phyloP scores from a whole-genome alignment of 1,139 yeast genomes.

The Blastobotrys niveus region DNA sequence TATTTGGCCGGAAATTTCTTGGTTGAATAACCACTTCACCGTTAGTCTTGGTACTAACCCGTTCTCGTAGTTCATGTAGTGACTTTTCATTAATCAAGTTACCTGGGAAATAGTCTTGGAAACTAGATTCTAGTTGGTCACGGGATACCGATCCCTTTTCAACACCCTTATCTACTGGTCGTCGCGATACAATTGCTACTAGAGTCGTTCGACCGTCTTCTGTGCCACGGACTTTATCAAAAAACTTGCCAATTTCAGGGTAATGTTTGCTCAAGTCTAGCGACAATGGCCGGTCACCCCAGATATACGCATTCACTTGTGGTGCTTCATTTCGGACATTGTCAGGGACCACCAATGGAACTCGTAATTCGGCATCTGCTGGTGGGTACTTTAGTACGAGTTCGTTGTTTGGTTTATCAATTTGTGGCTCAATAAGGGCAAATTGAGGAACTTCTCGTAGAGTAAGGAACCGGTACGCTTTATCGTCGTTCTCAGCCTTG shows the following conservation, averaged over 20 bases:
- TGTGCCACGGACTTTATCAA: constrained; percentile 19
- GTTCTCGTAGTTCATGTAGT: constrained; percentile 30
- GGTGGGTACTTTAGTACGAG: constrained; percentile 32
- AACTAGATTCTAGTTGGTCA: constrained; percentile 26
- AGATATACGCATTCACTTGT: constrained; percentile 16
- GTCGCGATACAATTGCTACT: constrained; percentile 34
- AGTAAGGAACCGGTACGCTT: constrained; percentile 32
- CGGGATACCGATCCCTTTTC: constrained; percentile 6
- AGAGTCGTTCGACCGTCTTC: constrained; percentile 28
- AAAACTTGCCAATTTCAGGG: constrained; percentile 18
- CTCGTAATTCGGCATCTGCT: constrained; percentile 14
- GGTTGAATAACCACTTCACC: constrained; percentile 24
- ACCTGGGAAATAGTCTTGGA: constrained; percentile 44
- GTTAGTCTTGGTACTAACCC: constrained; percentile 22
- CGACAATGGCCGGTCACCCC: constrained; percentile 19
- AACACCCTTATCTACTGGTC: constrained; percentile 31
- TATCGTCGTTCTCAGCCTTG: constrained; percentile 13
- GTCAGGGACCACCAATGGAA: constrained; percentile 28
- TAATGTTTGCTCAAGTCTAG: constrained; percentile 15
- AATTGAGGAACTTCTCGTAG: constrained; percentile 36
- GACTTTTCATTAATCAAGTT: constrained; percentile 36
- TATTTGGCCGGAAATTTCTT: constrained; percentile 40
- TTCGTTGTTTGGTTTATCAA: constrained; percentile 26
- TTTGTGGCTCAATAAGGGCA: constrained; percentile 30
- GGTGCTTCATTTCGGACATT: constrained; percentile 8